A percentile compares a stretch with the other conserved stretches of the same genome.
These are phyloP conservation scores for Lactifluus pinguis DNA, from an alignment of 768 basidiomycete genomes.

Conservation along the genomic window DNA sequence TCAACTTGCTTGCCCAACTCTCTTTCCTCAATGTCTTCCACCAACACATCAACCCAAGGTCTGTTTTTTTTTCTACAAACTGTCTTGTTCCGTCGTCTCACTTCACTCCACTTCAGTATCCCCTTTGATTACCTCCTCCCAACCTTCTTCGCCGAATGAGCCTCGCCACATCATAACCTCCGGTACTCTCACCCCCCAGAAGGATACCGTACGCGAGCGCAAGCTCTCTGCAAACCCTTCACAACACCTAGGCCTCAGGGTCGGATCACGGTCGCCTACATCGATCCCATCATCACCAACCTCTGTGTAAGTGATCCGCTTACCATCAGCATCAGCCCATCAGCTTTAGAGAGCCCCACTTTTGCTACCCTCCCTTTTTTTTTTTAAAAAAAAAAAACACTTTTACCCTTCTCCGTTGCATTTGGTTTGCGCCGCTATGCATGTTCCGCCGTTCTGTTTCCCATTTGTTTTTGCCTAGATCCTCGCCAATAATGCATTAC, in stretches of 20 bases:
- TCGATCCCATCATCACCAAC: constrained; percentile 76
- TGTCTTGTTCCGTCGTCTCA: not conserved
- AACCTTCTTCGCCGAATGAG: constrained; percentile 29
- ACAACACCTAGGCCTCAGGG: constrained; percentile 39
- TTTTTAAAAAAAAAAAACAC: not conserved
- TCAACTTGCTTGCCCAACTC: not conserved
- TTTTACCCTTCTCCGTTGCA: not conserved
- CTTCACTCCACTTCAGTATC: constrained; percentile 3
- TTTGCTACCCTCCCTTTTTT: not conserved
- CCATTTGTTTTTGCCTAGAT: not conserved
- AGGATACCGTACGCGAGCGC: constrained; percentile 28
- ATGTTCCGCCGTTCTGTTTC: not conserved
- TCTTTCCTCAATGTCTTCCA: constrained; percentile 9
- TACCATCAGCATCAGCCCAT: constrained; percentile 9
- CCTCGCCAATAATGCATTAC: constrained; percentile 1
- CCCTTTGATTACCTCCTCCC: constrained; percentile 9
- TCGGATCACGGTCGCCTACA: constrained; percentile 59
- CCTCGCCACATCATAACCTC: constrained; percentile 50
- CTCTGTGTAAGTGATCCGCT: constrained; percentile 47
- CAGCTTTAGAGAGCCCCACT: not conserved
- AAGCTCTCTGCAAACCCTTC: constrained; percentile 37
- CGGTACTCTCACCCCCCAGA: constrained; percentile 34
- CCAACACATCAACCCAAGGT: not conserved
- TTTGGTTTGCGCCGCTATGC: not conserved
- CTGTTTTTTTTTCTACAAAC: not conserved